Evolutionary conservation across 23 red algal genomes (phyloP), one percentile per base, ranked within the genome.

Genomic region (Gracilariopsis chorda): DNA sequence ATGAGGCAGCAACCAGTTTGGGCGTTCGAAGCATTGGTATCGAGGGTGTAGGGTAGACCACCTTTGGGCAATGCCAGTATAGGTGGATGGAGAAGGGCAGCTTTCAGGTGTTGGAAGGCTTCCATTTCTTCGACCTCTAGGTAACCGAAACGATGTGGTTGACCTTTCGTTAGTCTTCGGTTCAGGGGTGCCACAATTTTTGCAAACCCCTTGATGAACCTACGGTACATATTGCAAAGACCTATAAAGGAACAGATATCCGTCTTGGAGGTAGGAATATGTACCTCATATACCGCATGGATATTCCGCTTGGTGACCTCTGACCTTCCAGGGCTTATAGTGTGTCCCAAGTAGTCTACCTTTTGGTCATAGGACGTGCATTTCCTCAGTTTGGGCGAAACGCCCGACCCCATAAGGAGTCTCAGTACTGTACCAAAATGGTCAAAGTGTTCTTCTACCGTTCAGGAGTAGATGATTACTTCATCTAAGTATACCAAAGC

Each of bases 401-500:
- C 56, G 51, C 6, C 9, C 3, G 80, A 53, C 24, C 16, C 12
- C 36, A 29, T 11, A 5, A 43, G 52, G 29, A 85, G 80, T 4
- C 20, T 4, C 27, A 85, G 23, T 59, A 85, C 59, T 8, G 51
- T 61, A 19, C 34, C 17, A 14, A 85, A 7, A 33, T 73, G 55
- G 8, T 47, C 80, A 12, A 73, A 11, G 27, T 85, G 80, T 33
- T 45, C 33, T 33, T 68, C 59, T 4, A 51, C 19, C 3, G 83
- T 23, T 34, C 32, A 23, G 16, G 34, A 47, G 64, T 63, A 88
- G 27, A 88, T 75, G 2, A 88, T 2, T 1, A 88, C 34, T n/a
- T 88, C 83, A 19, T 88, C 63, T 13, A 74, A 3, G 63, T 87
- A 87, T 3, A 87, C 65, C 42, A 87, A 40, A 7, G 43, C 43